Evolutionary conservation across 2,329 filamentous ascomycete species (phyloP).

Genomic region (Penicillium sp.): DNA sequence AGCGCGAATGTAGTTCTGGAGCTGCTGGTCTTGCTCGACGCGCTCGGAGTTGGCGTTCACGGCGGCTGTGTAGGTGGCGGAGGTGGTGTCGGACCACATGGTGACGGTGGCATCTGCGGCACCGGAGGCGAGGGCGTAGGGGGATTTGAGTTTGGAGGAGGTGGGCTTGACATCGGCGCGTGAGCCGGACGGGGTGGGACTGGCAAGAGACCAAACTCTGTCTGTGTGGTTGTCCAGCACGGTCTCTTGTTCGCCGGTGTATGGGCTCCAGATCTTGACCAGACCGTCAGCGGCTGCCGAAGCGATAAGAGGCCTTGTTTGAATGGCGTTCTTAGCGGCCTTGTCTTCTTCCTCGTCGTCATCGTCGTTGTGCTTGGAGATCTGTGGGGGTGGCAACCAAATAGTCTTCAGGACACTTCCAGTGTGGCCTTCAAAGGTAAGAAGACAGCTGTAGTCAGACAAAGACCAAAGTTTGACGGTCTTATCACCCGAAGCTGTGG

Average conservation of each 20-base stretch:
- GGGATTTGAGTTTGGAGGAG: slow-evolving; percentile 35
- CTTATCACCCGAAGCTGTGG: slow-evolving; percentile 94
- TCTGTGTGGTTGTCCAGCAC: slow-evolving; percentile 98
- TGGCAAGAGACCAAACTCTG: slow-evolving; percentile 88
- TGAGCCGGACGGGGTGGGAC: slow-evolving; percentile 47
- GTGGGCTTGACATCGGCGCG: slow-evolving; percentile 31
- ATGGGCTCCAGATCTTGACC: slow-evolving; percentile 94
- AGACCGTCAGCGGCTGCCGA: slow-evolving; percentile 91
- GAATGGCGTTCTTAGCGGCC: slow-evolving; percentile 27
- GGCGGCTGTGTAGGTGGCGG: slow-evolving; percentile 72
- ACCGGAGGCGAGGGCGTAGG: slow-evolving; percentile 78
- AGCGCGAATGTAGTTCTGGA: slow-evolving; percentile 87
- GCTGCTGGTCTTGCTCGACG: slow-evolving; percentile 89
- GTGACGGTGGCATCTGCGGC: slow-evolving; percentile 90
- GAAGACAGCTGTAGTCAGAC: slow-evolving; percentile 84
- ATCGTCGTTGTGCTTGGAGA: slow-evolving; percentile 37
- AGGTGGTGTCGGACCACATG: slow-evolving; percentile 93
- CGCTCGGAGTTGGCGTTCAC: slow-evolving; percentile 73
- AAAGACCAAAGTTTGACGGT: slow-evolving; percentile 95
- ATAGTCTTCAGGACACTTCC: slow-evolving; percentile 92
- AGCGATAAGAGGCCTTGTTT: slow-evolving; percentile 56
- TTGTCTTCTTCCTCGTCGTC: slow-evolving; percentile 35
- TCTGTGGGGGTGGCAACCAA: slow-evolving; percentile 66
- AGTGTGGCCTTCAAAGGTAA: slow-evolving; percentile 94
- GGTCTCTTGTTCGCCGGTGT: slow-evolving; percentile 77